These are phyloP conservation scores for Niveomyces coronatus DNA, from an alignment of 2,329 filamentous ascomycete species.

Conservation along the genomic window DNA sequence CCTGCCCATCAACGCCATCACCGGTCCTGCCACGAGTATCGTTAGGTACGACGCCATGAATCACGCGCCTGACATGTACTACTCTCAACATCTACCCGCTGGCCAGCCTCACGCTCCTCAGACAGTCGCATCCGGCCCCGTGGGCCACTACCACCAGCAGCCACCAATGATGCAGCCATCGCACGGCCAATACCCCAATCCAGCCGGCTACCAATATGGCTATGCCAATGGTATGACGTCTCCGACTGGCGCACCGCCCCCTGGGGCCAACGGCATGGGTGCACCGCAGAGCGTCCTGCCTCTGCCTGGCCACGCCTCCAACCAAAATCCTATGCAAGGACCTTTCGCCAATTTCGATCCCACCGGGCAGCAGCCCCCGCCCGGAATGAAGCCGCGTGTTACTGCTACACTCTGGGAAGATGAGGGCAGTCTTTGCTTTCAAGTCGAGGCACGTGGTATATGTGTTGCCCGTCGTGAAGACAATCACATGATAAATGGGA, in stretches of 20 bases:
- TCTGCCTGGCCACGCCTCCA: constrained; percentile 46
- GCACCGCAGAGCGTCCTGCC: constrained; percentile 54
- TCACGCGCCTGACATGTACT: constrained; percentile 77
- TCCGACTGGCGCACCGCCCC: constrained; percentile 58
- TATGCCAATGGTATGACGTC: constrained; percentile 72
- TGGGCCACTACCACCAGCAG: constrained; percentile 70
- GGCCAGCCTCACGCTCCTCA: constrained; percentile 66
- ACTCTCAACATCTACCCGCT: constrained; percentile 68
- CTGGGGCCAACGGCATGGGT: constrained; percentile 61
- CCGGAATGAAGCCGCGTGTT: constrained; percentile 91
- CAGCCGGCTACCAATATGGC: constrained; percentile 56
- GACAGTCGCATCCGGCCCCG: constrained; percentile 61
- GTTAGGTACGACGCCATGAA: constrained; percentile 57
- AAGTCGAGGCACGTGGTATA: constrained; percentile 91
- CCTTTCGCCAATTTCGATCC: constrained; percentile 60
- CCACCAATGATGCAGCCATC: constrained; percentile 68
- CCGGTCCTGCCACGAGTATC: constrained; percentile 21
- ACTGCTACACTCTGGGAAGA: constrained; percentile 98
- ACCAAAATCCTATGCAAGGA: constrained; percentile 39
- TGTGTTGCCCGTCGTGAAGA: constrained; percentile 94
- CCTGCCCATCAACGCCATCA: constrained; percentile 39
- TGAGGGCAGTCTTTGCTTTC: constrained; percentile 93
- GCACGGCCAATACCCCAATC: constrained; percentile 57
- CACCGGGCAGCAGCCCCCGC: constrained; percentile 85
- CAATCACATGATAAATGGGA: constrained; percentile 99